Evolutionary conservation across 768 basidiomycete genomes (phyloP), one percentile per base, ranked within the genome.

Genomic region (Naematelia aurantialba): DNA sequence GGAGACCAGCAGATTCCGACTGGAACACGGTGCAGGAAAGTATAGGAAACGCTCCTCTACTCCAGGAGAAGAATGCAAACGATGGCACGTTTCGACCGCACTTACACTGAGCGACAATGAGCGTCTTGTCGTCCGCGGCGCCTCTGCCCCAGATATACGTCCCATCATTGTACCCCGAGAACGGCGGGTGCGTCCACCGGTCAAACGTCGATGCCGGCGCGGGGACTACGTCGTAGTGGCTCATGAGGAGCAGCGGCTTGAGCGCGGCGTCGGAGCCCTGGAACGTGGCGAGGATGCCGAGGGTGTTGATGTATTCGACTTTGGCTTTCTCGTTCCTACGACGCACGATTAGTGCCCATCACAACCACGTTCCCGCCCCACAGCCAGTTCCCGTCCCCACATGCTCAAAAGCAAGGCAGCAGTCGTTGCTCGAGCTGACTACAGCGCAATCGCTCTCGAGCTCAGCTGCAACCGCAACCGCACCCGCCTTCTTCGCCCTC

Each of bases 201-300:
- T 73, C 71, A 45, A 61, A 70, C 0, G 74, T 74, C 19, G 66
- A 66, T 10, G 54, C 56, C 2, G 74, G 72, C 0, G 68, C 76
- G 4, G 74, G 76, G 3, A 72, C 75, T 21, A 75, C 76, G 42
- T 75, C 74, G 56, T 73, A 72, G 58, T 74, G 74, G 0, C 73
- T 73, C 67, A 73, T 69, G 70, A 75, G 47, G 5, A 75, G 55
- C 22, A 75, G 57, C 11, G 73, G 73, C 42, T 75, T 75, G 39
- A 75, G 64, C n/a, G 59, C 61, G n/a, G 64, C 52, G 47, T 75
- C 73, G 14, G 63, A 64, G 1, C 73, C 73, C 42, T 70, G 53
- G 49, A 75, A 72, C 0, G 73, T 75, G 14, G 67, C 63, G 4
- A 75, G 39, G 29, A 75, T 75, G 39, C 73, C 73, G 4, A 75